Evolutionary conservation across 495 filamentous ascomycete genomes (phyloP), one percentile per base, ranked within the genome.

Genomic region (Bryoglossum gracile): DNA sequence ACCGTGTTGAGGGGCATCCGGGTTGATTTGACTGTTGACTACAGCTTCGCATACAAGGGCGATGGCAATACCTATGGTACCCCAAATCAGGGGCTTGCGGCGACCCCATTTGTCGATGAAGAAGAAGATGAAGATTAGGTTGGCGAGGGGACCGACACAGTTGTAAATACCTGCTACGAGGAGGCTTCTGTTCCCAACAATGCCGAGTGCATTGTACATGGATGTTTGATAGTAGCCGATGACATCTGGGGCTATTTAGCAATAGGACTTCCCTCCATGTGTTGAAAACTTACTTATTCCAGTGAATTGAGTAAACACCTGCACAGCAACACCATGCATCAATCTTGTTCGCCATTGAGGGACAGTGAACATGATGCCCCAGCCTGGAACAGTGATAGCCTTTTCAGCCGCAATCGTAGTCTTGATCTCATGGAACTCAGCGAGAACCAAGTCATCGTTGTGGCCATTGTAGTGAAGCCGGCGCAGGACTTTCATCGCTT

Each of bases 221-320:
- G 70, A 69, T 0, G 68, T 76, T 53, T 78, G 75, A 50, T 80
- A 81, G 60, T 82, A 81, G 37, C 69, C 67, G 45, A 82, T 80
- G 18, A 82, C 77, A 61, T 80, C 64, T 64, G 48, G 40, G 3
- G 4, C 21, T 16, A 11, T 23, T 76, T 65, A 26, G 63, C 44
- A 55, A 88, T 76, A n/a, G 33, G 10, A 8, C 13, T 72, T 62
- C 63, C 86, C 60, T 19, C 8, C 5, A 9, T 65, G 87, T 86
- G 0, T 88, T 71, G 28, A 87, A 87, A 71, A 82, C 19, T 80
- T 81, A 55, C 89, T 89, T 66, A 83, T 87, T n/a, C 80, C 80
- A 48, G 76, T 78, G 49, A 89, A 72, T 57, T 92, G 87, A 62
- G 89, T 86, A 72, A 90, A 85, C 53, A 90, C 74, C 71, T 84